Conservation (phyloP, 2,329 filamentous ascomycete genomes). For the Pezicula neosporulosa region DNA sequence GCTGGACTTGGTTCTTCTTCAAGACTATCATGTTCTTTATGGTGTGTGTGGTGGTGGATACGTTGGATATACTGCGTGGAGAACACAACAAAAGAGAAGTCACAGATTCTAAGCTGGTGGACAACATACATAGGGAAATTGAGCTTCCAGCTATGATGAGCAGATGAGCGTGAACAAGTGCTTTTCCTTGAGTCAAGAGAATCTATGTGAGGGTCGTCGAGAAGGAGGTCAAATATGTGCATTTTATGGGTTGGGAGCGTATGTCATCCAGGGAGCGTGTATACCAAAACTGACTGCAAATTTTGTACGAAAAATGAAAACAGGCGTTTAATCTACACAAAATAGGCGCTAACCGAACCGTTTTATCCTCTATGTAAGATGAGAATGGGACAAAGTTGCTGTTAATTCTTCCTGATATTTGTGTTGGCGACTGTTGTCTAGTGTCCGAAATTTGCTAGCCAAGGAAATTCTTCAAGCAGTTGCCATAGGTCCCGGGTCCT, state of each 20-base stretch:
- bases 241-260: constrained; percentile 12
- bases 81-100: constrained; percentile 39
- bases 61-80: constrained; percentile 81
- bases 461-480: too few relatives aligned
- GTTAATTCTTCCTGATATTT: too few relatives aligned
- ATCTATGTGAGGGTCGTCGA: neutral
- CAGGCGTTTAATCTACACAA: too few relatives aligned
- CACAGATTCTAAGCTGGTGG: constrained; percentile 25
- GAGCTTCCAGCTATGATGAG: neutral
- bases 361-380: too few relatives aligned
- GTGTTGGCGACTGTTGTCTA: too few relatives aligned
- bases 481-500: too few relatives aligned
- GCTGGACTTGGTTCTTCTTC: constrained; percentile 69
- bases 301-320: too few relatives aligned
- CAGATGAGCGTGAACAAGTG: neutral
- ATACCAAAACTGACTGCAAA: constrained; percentile 5
- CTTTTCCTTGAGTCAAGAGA: neutral
- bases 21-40: constrained; percentile 78
- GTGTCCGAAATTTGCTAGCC: too few relatives aligned
- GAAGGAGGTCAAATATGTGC: neutral
- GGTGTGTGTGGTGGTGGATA: constrained; percentile 71
- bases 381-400: too few relatives aligned
- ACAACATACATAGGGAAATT: neutral
- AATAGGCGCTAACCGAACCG: too few relatives aligned
- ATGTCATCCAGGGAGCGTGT: constrained; percentile 10